A percentile compares a stretch with the other conserved stretches of the same genome.
Evolutionary conservation across 306 rosid species (phyloP).

Genomic region (Astragalus membranaceus): DNA sequence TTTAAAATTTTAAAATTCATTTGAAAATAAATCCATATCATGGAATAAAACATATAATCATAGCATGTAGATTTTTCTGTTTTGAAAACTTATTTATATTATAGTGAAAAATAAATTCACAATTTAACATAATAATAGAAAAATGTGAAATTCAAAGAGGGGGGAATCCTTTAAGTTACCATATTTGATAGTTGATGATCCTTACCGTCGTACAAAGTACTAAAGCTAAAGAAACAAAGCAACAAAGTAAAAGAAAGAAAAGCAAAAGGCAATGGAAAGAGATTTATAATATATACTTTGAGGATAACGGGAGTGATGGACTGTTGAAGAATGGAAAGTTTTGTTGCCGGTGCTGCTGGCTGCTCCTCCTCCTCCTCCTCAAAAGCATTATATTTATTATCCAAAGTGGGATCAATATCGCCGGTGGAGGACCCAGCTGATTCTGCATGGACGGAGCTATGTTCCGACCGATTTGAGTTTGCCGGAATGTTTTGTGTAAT

Average conservation of each 20-base stretch:
- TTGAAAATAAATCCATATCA: background rate
- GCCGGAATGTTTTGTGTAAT: slow-evolving; percentile 18
- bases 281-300: slow-evolving; percentile 24
- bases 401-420: background rate
- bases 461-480: slow-evolving; percentile 26
- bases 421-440: slow-evolving; percentile 11
- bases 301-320: slow-evolving; percentile 50
- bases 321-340: slow-evolving; percentile 32
- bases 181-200: too few relatives aligned
- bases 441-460: slow-evolving; percentile 43
- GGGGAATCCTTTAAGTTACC: too few relatives aligned
- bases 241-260: background rate
- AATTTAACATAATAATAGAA: background rate
- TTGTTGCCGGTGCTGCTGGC: slow-evolving; percentile 27
- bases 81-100: background rate
- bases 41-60: background rate
- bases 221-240: background rate
- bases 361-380: background rate
- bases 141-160: background rate
- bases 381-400: background rate
- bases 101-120: too few relatives aligned
- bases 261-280: background rate
- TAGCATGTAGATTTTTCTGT: background rate
- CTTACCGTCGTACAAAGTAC: background rate
- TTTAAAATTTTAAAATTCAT: too few relatives aligned